A percentile compares a stretch with the other conserved stretches of the same genome.
Conservation (phyloP, 768 basidiomycete genomes). For the Naganishia kalamii region DNA sequence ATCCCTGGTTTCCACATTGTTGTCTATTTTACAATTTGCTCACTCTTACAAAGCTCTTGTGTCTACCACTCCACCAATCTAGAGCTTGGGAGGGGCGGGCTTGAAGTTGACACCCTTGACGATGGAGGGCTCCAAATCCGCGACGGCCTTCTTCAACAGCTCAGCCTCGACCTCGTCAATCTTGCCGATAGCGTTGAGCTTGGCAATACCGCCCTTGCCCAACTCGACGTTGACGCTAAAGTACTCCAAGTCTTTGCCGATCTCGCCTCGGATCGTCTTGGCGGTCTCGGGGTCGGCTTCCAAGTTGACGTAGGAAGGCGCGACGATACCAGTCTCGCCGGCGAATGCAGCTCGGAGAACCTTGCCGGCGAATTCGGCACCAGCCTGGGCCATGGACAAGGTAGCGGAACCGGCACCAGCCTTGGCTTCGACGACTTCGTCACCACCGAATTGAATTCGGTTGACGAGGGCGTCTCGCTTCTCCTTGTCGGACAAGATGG, state of each 20-base stretch:
- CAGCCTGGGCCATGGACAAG: conserved; percentile 74
- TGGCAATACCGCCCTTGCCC: conserved; percentile 85
- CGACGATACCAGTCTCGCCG: conserved; percentile 64
- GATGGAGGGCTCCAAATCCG: conserved; percentile 45
- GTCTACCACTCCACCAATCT: neutral
- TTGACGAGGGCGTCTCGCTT: conserved; percentile 64
- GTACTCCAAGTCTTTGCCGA: conserved; percentile 84
- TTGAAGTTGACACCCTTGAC: conserved; percentile 35
- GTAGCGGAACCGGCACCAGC: conserved; percentile 88
- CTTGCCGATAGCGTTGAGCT: conserved; percentile 76
- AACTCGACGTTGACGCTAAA: conserved; percentile 94
- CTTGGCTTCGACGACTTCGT: conserved; percentile 98
- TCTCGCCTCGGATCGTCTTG: conserved; percentile 66
- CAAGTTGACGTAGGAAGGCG: conserved; percentile 75
- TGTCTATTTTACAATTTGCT: conserved; percentile 8
- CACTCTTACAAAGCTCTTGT: neutral
- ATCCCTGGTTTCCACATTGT: neutral
- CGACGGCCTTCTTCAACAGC: conserved; percentile 60
- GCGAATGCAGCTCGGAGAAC: conserved; percentile 58
- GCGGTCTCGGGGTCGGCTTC: conserved; percentile 63
- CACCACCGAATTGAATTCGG: conserved; percentile 91
- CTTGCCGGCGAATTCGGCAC: conserved; percentile 62
- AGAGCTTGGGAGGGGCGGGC: conserved; percentile 25
- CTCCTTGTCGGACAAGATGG: conserved; percentile 52
- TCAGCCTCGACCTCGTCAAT: conserved; percentile 76